Base-by-base conservation (phyloP, 257 asterid genomes). In the Nicotiana sylvestris region DNA sequence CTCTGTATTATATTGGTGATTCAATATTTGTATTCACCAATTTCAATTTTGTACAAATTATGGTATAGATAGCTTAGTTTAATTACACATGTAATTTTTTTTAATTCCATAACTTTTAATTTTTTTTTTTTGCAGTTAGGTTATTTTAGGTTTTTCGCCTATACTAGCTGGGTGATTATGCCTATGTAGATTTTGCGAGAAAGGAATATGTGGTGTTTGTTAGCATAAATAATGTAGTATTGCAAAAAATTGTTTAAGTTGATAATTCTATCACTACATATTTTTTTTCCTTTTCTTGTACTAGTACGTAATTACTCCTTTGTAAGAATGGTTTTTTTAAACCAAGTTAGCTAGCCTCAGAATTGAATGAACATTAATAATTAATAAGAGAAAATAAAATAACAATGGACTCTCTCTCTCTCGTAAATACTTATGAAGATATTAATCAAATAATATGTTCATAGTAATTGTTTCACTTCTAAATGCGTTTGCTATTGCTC, bases 1-100 rank as follows among this genome's bases (percentile, higher is more conserved):
- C n/a, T 17, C 10, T 43, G 46, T 81, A 61, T 65, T 39, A n/a
- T 64, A 76, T 77, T 85, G 88, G 82, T 69, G 85, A 53, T 35
- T 70, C 78, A 33, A 79, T 55, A 53, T 70, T 51, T 72, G 72
- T 17, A 17, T 49, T 79, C 84, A 83, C 84, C 88, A 74, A 13
- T 61, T 58, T 79, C 82, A 79, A 35, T 3, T 58, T 58, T 46
- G 39, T 62, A 60, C 6, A 82, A 85, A 84, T 16, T 57, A 53
- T 81, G 66, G 86, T 43, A 66, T 29, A 85, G 85, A 32, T 57
- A 69, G 64, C n/a, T 49, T 35, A 58, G 39, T 72, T 30, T 77
- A 65, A 35, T 35, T 60, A 69, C 18, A 82, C 46, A 64, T 4
- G 86, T 21, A 49, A n/a, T 30, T 5, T 16, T 13, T 39, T 62